Base-by-base conservation (phyloP, 2,329 filamentous ascomycete genomes). In the Talaromyces sp. region DNA sequence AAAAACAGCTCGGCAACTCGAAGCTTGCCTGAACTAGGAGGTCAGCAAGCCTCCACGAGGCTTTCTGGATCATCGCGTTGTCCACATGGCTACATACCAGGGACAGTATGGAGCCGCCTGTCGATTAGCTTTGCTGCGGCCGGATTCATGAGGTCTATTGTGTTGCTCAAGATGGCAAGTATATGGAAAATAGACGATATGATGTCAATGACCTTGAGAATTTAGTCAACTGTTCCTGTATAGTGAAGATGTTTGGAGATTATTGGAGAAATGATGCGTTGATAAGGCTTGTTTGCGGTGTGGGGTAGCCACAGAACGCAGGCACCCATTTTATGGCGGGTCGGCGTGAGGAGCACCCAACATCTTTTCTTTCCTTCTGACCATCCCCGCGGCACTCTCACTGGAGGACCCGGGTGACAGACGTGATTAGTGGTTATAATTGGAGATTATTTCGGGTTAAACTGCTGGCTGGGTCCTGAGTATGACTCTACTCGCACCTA, bases 1-100 rank as follows among this genome's bases (percentile, higher is more conserved):
- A 97, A 97, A 81, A 92, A 90, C 72, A 94, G 84, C 75, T 97
- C 93, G 2, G 90, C 90, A 67, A 96, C 85, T 66, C 85, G 83
- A 54, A 96, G 82, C 73, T 88, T 89, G 58, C 92, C 92, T 92
- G 61, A 59, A 61, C 24, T 4, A 39, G 62, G 11, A 47, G 8
- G 37, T 60, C 5, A 56, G 47, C 8, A 3, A 22, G 3, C 54
- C 39, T 47, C 31, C 35, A 57, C 56, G 33, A 56, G 13, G 6
- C 62, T 39, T 37, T 24, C 24, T n/a, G 8, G 43, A 22, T 43
- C 41, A 43, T 19, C 41, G 14, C 7, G 27, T n/a, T 16, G 47
- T 52, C 10, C 14, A 50, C 19, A 52, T 52, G 37, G 71, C 71
- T 41, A 33, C 27, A 52, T 52, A 78, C 77, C 75, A 65, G 77